Evolutionary conservation across 1,139 yeast genomes (phyloP).

Genomic region (Yamadazyma friedrichii): DNA sequence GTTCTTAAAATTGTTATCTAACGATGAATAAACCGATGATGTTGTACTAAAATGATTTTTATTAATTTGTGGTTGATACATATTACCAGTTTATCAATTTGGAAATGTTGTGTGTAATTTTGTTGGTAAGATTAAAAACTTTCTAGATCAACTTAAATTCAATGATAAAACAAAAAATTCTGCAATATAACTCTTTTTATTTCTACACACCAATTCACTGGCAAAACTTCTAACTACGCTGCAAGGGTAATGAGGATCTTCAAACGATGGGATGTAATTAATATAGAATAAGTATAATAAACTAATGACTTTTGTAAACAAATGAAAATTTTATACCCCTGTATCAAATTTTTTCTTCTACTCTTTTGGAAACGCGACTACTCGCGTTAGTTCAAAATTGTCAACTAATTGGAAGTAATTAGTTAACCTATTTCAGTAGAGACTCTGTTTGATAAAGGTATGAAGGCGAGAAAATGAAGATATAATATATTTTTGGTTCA

Average conservation of each 20-base stretch:
- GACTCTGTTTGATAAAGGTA: background rate
- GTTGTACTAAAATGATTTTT: conserved; percentile 15
- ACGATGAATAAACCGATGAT: conserved; percentile 16
- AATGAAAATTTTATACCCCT: background rate
- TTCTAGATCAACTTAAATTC: too few species aligned
- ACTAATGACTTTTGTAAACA: background rate
- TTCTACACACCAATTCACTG: too few species aligned
- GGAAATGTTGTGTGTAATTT: too few species aligned
- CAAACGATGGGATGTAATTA: too few species aligned
- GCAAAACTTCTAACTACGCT: too few species aligned
- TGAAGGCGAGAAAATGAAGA: background rate
- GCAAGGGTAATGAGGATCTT: too few species aligned
- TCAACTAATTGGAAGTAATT: too few species aligned
- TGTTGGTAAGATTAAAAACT: too few species aligned
- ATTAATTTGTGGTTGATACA: conserved; percentile 5
- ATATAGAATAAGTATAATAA: too few species aligned
- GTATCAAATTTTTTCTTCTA: conserved; percentile 2
- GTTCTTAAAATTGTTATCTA: conserved; percentile 9
- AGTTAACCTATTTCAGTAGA: too few species aligned
- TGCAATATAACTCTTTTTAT: background rate
- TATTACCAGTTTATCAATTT: too few species aligned
- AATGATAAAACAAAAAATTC: background rate
- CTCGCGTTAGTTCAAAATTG: background rate
- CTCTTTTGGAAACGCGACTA: conserved; percentile 4
- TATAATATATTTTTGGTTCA: too few species aligned